These are phyloP conservation scores for Aspergillus haitiensis DNA, from an alignment of 495 filamentous ascomycete genomes.

Conservation along the genomic window DNA sequence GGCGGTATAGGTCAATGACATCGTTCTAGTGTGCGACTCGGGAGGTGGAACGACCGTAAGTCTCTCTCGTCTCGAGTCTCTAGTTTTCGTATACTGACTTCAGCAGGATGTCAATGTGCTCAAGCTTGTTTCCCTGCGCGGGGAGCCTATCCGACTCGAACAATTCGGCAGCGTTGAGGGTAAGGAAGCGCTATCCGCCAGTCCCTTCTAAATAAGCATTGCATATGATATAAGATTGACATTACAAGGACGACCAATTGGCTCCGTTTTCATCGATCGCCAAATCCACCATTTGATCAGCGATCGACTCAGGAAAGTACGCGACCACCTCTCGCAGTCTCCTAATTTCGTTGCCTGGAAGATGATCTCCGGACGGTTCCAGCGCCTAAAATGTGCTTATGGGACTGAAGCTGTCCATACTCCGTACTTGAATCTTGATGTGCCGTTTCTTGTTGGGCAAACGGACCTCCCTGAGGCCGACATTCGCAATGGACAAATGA, in stretches of 20 bases:
- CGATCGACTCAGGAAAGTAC: slow-evolving; percentile 28
- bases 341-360: slow-evolving; percentile 30
- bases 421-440: slow-evolving; percentile 32
- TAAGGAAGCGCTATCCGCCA: slow-evolving; percentile 5
- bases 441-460: slow-evolving; percentile 29
- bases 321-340: slow-evolving; percentile 20
- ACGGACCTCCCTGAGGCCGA: slow-evolving; percentile 27
- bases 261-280: slow-evolving; percentile 43
- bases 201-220: neutral
- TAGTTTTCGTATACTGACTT: neutral
- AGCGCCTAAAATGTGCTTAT: slow-evolving; percentile 42
- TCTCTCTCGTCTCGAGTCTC: neutral
- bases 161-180: slow-evolving; percentile 44
- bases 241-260: slow-evolving; percentile 35
- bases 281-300: slow-evolving; percentile 29
- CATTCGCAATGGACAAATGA: slow-evolving; percentile 37
- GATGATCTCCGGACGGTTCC: slow-evolving; percentile 41
- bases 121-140: slow-evolving; percentile 29
- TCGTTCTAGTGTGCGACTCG: slow-evolving; percentile 55
- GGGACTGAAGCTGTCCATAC: slow-evolving; percentile 31
- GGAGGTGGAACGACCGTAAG: slow-evolving; percentile 55
- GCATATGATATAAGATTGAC: neutral
- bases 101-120: slow-evolving; percentile 43
- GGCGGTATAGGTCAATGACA: slow-evolving; percentile 36
- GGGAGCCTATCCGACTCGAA: slow-evolving; percentile 34